These are phyloP conservation scores for Ogataea pignaliae DNA, from an alignment of 805 yeast species.

Conservation along the genomic window DNA sequence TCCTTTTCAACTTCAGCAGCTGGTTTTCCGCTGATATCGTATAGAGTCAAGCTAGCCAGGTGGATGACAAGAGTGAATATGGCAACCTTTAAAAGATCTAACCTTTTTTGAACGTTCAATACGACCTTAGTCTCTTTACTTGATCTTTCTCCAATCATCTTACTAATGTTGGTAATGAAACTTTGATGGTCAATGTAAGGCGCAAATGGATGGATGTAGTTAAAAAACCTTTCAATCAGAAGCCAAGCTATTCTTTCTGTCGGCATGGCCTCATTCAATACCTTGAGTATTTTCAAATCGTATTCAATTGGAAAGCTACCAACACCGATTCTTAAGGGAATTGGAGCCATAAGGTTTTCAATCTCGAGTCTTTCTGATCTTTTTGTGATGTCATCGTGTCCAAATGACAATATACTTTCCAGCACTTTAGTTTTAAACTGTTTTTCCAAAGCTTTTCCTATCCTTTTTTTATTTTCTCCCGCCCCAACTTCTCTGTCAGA, in stretches of 20 bases:
- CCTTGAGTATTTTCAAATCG: constrained; percentile 12
- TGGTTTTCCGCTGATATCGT: constrained; percentile 22
- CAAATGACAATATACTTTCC: constrained; percentile 5
- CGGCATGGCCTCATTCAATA: constrained; percentile 34
- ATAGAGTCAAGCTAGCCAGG: constrained; percentile 37
- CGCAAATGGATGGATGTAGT: constrained; percentile 41
- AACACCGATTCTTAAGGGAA: constrained; percentile 13
- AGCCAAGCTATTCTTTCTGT: constrained; percentile 35
- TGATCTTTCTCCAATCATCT: constrained; percentile 33
- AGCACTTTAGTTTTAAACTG: constrained; percentile 10
- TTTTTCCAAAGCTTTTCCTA: constrained; percentile 3
- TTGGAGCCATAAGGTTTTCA: constrained; percentile 2
- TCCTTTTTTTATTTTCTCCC: background rate
- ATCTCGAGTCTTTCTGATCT: constrained; percentile 1
- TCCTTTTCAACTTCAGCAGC: constrained; percentile 23
- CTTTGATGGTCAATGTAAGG: constrained; percentile 40
- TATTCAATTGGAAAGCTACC: constrained; percentile 27
- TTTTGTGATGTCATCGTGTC: background rate
- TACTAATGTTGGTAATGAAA: constrained; percentile 28
- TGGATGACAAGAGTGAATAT: constrained; percentile 38
- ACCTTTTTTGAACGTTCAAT: constrained; percentile 33
- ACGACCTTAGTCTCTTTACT: constrained; percentile 25
- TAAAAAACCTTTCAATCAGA: constrained; percentile 39
- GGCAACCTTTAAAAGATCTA: constrained; percentile 38
- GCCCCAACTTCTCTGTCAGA: constrained; percentile 3